A percentile compares a stretch with the other conserved stretches of the same genome.
These are phyloP conservation scores for Nepenthes mirabilis DNA, from an alignment of 148 eudicot species.

Conservation along the genomic window DNA sequence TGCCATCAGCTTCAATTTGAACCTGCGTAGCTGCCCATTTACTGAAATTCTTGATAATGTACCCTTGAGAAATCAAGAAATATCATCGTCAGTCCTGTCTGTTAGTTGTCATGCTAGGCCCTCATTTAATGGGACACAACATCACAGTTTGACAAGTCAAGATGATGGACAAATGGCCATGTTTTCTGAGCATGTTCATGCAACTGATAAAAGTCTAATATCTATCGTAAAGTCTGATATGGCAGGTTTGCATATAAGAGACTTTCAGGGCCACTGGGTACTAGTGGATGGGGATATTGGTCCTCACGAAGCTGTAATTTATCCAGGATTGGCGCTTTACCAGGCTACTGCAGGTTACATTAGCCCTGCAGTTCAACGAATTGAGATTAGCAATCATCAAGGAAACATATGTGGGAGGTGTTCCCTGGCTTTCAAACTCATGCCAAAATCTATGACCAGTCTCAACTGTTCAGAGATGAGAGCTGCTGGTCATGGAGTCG, in stretches of 20 bases:
- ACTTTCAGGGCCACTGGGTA: constrained; percentile 79
- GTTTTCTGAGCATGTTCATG: constrained; percentile 72
- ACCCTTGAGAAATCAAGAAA: constrained; percentile 74
- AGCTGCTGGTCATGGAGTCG: constrained; percentile 98
- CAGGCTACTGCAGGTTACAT: constrained; percentile 92
- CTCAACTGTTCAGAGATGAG: constrained; percentile 92
- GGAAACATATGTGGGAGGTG: constrained; percentile 65
- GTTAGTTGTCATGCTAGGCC: constrained; percentile 82
- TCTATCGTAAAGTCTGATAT: constrained; percentile 81
- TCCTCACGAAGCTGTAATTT: constrained; percentile 73
- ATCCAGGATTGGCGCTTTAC: constrained; percentile 86
- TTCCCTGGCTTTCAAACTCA: constrained; percentile 79
- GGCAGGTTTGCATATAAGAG: constrained; percentile 72
- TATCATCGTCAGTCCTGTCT: constrained; percentile 84
- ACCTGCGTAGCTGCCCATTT: constrained; percentile 80
- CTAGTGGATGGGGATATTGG: constrained; percentile 90
- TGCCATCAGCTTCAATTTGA: constrained; percentile 72
- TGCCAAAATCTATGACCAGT: constrained; percentile 90
- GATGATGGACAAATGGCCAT: constrained; percentile 71
- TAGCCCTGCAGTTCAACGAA: constrained; percentile 62
- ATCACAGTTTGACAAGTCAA: constrained; percentile 57
- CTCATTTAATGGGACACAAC: constrained; percentile 72
- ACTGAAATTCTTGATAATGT: constrained; percentile 90
- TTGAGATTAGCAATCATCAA: constrained; percentile 51
- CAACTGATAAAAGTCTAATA: constrained; percentile 65